Conservation (phyloP, 169 alveolate species). For the Cryptosporidium parvum region DNA sequence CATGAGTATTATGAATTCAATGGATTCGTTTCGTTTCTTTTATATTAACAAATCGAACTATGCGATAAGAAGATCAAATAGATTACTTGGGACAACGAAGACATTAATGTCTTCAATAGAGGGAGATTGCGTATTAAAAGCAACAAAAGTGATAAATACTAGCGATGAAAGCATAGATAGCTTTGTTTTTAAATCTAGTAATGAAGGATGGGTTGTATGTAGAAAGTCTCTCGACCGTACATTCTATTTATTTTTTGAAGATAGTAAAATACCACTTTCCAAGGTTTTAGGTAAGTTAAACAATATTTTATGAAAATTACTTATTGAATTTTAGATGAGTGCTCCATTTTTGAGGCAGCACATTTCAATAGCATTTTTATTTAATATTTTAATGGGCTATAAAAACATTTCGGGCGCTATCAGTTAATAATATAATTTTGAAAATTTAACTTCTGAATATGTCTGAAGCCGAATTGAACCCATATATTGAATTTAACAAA, state of each 20-base stretch:
- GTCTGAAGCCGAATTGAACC: constrained; percentile 6
- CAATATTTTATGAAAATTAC: background rate
- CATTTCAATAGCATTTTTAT: constrained; percentile 59
- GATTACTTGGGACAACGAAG: constrained; percentile 39
- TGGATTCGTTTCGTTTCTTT: constrained; percentile 51
- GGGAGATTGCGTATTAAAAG: constrained; percentile 50
- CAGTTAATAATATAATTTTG: background rate
- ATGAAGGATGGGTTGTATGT: constrained; percentile 71
- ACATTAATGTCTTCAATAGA: constrained; percentile 67
- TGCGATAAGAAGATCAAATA: constrained; percentile 71
- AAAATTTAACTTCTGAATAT: background rate
- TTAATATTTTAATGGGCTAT: background rate
- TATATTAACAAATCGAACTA: constrained; percentile 34
- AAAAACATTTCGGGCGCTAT: background rate
- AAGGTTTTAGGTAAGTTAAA: constrained; percentile 53
- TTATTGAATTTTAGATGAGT: constrained; percentile 26
- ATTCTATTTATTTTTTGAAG: constrained; percentile 60
- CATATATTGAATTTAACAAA: constrained; percentile 31
- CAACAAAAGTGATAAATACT: constrained; percentile 6
- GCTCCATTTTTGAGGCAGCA: constrained; percentile 41
- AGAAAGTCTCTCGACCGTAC: constrained; percentile 54
- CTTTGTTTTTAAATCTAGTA: constrained; percentile 26
- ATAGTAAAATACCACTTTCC: constrained; percentile 15
- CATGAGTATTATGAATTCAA: constrained; percentile 34
- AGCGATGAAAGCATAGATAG: background rate